phyloP scores from a whole-genome alignment of 257 asterid genomes.

The Oldenlandia corymbosa region DNA sequence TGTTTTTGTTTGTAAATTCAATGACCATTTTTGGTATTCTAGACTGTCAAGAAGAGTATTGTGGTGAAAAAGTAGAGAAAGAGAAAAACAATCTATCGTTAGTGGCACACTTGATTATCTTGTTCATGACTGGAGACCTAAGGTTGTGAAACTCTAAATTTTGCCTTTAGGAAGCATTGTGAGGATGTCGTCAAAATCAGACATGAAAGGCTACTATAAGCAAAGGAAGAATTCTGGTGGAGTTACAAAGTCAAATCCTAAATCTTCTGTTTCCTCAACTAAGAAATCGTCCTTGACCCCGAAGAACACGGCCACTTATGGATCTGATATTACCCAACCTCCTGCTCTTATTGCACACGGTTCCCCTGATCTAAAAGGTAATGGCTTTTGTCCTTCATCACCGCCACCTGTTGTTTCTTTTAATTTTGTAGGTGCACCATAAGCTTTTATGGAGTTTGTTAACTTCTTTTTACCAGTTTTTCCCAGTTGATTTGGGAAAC shows the following conservation, averaged over 20 bases:
- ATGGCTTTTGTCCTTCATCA: neutral
- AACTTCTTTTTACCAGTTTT: neutral
- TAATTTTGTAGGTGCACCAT: neutral
- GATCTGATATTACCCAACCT: constrained; percentile 50
- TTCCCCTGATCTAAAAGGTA: constrained; percentile 64
- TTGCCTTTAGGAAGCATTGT: constrained; percentile 3
- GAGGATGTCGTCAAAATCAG: constrained; percentile 35
- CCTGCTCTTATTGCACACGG: constrained; percentile 57
- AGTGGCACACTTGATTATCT: neutral
- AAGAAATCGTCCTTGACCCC: constrained; percentile 30
- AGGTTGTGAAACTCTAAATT: constrained; percentile 8
- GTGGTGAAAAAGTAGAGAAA: neutral
- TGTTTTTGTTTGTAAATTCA: neutral
- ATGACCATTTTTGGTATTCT: neutral
- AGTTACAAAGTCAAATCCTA: constrained; percentile 37
- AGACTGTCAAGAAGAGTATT: neutral
- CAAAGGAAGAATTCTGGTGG: constrained; percentile 45
- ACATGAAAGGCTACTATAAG: constrained; percentile 64
- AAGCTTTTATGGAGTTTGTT: neutral
- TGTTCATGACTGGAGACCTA: neutral
- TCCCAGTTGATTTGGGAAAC: neutral
- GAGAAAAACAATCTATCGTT: neutral
- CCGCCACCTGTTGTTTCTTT: neutral
- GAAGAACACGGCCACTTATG: constrained; percentile 45
- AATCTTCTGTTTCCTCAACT: constrained; percentile 21